Evolutionary conservation across 2,329 filamentous ascomycete genomes (phyloP).

Genomic region (Thermoascus crustaceus): DNA sequence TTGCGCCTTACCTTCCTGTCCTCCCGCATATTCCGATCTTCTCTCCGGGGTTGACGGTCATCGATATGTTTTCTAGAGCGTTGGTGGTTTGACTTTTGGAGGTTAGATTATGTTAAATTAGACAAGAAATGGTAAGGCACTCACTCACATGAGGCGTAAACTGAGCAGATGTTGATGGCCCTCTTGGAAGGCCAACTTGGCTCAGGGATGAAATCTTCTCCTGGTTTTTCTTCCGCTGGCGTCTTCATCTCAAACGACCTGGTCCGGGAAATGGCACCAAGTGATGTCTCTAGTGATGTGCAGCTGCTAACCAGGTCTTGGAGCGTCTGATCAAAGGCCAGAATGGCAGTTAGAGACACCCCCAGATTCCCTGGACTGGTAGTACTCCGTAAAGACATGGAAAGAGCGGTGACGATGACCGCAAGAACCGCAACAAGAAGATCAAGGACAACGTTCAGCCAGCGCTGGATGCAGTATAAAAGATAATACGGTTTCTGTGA

Average conservation of each 20-base stretch:
- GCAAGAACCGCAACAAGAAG: constrained; percentile 24
- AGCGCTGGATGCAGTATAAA: constrained; percentile 34
- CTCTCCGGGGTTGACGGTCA: not conserved
- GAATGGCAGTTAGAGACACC: constrained; percentile 12
- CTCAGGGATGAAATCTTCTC: constrained; percentile 1
- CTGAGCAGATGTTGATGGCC: not conserved
- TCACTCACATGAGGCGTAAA: not conserved
- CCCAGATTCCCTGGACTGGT: constrained; percentile 2
- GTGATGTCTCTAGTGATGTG: constrained; percentile 41
- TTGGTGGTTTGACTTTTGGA: not conserved
- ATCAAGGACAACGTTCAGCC: constrained; percentile 26
- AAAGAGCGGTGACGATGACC: constrained; percentile 3
- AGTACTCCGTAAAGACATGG: constrained; percentile 1
- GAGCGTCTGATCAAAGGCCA: constrained; percentile 37
- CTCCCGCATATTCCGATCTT: constrained; percentile 5
- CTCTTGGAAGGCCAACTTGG: not conserved
- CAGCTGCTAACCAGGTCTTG: constrained; percentile 22
- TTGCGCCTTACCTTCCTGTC: constrained; percentile 1
- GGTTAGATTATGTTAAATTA: not conserved
- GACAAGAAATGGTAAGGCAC: too few relatives aligned
- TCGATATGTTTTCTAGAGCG: not conserved
- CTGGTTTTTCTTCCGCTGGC: not conserved
- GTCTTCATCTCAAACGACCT: constrained; percentile 1
- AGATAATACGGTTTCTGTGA: constrained; percentile 38
- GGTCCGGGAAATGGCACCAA: constrained; percentile 42